Conservation (phyloP, 345 rosid species). For the Cardamine chenopodiifolia region DNA sequence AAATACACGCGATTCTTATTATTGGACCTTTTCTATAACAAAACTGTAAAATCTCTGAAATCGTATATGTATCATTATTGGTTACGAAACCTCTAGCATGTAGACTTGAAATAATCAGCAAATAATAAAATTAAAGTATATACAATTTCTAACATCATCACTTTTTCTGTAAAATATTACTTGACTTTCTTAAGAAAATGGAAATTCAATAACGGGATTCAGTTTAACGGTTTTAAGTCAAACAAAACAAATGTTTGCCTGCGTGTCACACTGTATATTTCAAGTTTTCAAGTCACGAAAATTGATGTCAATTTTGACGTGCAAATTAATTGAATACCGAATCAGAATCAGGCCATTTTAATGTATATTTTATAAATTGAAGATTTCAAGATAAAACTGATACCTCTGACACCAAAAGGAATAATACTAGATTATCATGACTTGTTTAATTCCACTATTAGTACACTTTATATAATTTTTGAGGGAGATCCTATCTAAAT, state of each 20-base stretch:
- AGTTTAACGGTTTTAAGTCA: neutral
- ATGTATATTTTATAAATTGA: neutral
- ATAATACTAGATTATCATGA: neutral
- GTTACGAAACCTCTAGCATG: neutral
- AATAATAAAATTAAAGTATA: neutral
- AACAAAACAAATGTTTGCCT: neutral
- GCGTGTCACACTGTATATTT: neutral
- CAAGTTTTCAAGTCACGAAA: slow-evolving; percentile 4
- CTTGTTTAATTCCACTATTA: neutral
- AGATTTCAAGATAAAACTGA: neutral
- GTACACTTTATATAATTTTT: neutral
- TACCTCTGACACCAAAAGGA: neutral
- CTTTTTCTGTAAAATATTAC: neutral
- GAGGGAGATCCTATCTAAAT: neutral
- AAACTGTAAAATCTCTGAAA: neutral
- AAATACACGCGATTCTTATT: neutral
- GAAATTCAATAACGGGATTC: neutral
- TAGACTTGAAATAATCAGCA: neutral
- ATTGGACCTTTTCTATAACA: neutral
- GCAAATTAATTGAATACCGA: neutral
- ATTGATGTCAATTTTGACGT: neutral
- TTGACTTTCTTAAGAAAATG: neutral
- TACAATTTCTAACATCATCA: neutral
- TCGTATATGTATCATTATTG: neutral
- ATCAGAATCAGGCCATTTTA: neutral